phyloP scores from a whole-genome alignment of 139 green algal species.

The Chlorella sorokiniana region DNA sequence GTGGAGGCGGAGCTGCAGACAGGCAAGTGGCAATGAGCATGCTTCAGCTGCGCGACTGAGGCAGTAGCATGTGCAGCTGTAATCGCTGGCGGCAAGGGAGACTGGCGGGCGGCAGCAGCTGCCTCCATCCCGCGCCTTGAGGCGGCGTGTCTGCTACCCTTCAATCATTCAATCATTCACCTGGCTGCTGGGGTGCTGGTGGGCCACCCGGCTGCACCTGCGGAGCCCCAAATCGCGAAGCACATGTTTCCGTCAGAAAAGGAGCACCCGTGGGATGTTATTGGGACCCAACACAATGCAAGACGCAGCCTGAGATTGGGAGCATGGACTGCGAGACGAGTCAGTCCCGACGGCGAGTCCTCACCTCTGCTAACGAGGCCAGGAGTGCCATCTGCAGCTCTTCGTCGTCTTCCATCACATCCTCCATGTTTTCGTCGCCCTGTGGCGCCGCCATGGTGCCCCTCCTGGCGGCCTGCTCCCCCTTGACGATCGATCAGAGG shows the following conservation, averaged over 20 bases:
- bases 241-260: too few relatives aligned
- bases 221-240: not conserved
- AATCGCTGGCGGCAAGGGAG: not conserved
- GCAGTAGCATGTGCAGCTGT: too few relatives aligned
- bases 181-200: not conserved
- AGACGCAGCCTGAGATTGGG: not conserved
- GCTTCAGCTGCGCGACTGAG: too few relatives aligned
- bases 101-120: not conserved
- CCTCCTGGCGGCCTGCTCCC: too few relatives aligned
- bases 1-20: not conserved
- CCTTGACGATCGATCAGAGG: too few relatives aligned
- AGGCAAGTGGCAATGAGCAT: not conserved
- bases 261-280: too few relatives aligned
- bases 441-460: slow-evolving; percentile 5
- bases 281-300: not conserved
- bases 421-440: not conserved
- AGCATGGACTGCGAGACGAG: not conserved
- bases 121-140: not conserved
- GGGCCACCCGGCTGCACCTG: not conserved
- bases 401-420: not conserved
- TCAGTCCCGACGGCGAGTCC: not conserved
- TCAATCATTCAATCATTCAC: not conserved
- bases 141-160: not conserved
- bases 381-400: slow-evolving; percentile 12
- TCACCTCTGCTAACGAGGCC: slow-evolving; percentile 4